These are phyloP conservation scores for Globisporangium apiculatum DNA, from an alignment of 352 stramenopile species.

Conservation along the genomic window DNA sequence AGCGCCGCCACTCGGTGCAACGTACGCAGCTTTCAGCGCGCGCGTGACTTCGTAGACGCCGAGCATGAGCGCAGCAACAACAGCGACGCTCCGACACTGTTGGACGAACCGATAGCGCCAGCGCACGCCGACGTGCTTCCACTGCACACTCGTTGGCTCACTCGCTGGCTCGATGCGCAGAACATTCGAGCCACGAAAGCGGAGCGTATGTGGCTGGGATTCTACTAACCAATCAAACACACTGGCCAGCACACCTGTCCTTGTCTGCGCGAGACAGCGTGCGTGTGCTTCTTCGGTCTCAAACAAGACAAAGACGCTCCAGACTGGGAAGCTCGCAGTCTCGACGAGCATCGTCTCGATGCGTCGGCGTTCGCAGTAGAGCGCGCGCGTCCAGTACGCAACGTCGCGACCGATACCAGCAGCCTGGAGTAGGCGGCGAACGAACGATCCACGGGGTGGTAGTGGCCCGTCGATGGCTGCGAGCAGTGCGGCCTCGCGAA, in stretches of 20 bases:
- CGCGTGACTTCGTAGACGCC: slow-evolving; percentile 43
- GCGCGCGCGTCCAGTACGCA: slow-evolving; percentile 48
- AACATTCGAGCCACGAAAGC: slow-evolving; percentile 67
- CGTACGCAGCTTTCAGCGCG: slow-evolving; percentile 29
- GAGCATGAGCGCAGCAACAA: slow-evolving; percentile 44
- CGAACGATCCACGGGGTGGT: slow-evolving; percentile 16
- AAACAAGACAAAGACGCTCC: slow-evolving; percentile 75
- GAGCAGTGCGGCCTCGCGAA: slow-evolving; percentile 27
- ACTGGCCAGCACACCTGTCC: slow-evolving; percentile 39
- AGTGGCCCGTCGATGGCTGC: slow-evolving; percentile 23
- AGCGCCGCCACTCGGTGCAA: slow-evolving; percentile 8
- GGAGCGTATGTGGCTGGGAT: slow-evolving; percentile 20
- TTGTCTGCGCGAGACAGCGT: slow-evolving; percentile 38
- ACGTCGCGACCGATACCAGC: slow-evolving; percentile 40
- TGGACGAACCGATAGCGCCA: slow-evolving; percentile 31
- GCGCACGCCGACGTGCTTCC: slow-evolving; percentile 51
- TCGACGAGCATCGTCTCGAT: slow-evolving; percentile 25
- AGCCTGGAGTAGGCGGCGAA: slow-evolving; percentile 29
- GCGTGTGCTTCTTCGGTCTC: slow-evolving; percentile 61
- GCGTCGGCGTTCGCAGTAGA: slow-evolving; percentile 35
- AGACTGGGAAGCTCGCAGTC: slow-evolving; percentile 45
- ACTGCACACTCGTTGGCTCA: slow-evolving; percentile 64
- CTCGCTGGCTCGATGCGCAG: slow-evolving; percentile 53
- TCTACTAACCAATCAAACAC: slow-evolving; percentile 16
- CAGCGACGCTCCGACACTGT: slow-evolving; percentile 33